Evolutionary conservation across 164 flowering plant species (phyloP), one percentile per base, ranked within the genome.

Genomic region (Vitis riparia): DNA sequence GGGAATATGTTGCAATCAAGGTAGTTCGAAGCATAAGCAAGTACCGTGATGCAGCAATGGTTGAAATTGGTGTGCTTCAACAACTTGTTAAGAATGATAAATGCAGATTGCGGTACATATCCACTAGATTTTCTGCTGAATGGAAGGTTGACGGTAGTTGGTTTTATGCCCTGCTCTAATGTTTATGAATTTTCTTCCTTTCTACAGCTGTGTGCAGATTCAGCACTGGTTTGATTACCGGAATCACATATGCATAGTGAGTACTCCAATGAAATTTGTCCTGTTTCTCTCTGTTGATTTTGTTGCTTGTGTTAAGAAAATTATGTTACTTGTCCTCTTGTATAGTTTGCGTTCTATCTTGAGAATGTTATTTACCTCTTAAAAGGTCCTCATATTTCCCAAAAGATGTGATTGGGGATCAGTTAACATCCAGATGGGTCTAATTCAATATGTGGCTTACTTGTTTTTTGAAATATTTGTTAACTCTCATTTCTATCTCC

Each of bases 201-300:
- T 66, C n/a, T 81, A 84, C 99, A 94, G 99, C 52, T 94, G 97
- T 73, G 95, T 94, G 74, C 92, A 84, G 82, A 86, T 94, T 6
- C 80, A 71, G 67, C 79, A 78, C 65, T 92, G 97, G 97, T 94
- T 94, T 84, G 99, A 92, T 67, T 94, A 92, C 60, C 91, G 91
- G 60, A 91, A 90, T 80, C 99, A 94, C 69, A 89, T 91, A 56
- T 94, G 94, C 63, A 92, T 94, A 64, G 99, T 92, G 80, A 94
- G 97, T 89, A 77, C 51, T 51, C 69, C 65, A 66, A 44, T 72
- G 5, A 67, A 56, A 57, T 58, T 66, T 37, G 29, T 73, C 62
- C 19, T 16, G 15, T 11, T 8, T 30, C 51, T 52, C 59, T 51
- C 57, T 12, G 10, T 59, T 73, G 3, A 14, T 44, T 51, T 53